Evolutionary conservation across 2,329 filamentous ascomycete species (phyloP).

Genomic region (Plectosphaerella sp.): DNA sequence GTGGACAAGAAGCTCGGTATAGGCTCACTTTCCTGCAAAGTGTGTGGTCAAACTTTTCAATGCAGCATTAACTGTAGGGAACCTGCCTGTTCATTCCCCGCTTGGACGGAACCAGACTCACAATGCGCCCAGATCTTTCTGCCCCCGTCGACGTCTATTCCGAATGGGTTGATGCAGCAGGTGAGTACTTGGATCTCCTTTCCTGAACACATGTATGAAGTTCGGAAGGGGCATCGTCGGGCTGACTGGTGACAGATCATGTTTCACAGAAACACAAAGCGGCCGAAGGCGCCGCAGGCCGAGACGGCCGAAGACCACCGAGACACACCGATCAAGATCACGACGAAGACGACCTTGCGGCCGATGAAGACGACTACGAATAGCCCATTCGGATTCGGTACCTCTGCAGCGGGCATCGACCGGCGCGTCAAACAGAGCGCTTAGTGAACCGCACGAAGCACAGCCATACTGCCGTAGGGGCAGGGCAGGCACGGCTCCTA

Average conservation of each 20-base stretch:
- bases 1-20: slow-evolving; percentile 90
- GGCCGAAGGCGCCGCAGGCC: background rate
- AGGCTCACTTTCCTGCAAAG: slow-evolving; percentile 81
- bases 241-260: background rate
- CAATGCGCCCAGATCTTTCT: slow-evolving; percentile 63
- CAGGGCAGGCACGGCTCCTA: too few relatives aligned
- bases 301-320: slow-evolving; percentile 6
- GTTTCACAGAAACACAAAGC: slow-evolving; percentile 2
- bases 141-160: slow-evolving; percentile 93
- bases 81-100: background rate
- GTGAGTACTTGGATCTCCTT: slow-evolving; percentile 27
- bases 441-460: too few relatives aligned
- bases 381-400: too few relatives aligned
- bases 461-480: too few relatives aligned
- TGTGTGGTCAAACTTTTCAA: slow-evolving; percentile 92
- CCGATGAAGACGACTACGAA: slow-evolving; percentile 50
- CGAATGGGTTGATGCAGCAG: slow-evolving; percentile 91
- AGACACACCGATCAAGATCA: slow-evolving; percentile 31
- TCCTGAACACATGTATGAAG: background rate
- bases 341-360: slow-evolving; percentile 48
- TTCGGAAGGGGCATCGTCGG: too few relatives aligned
- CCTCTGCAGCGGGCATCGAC: too few relatives aligned
- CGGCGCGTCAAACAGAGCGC: too few relatives aligned
- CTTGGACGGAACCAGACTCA: slow-evolving; percentile 11
- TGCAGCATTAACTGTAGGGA: slow-evolving; percentile 83